Evolutionary conservation across 1,139 yeast species (phyloP), one percentile per base, ranked within the genome.

Genomic region (Lodderomyces margitis): DNA sequence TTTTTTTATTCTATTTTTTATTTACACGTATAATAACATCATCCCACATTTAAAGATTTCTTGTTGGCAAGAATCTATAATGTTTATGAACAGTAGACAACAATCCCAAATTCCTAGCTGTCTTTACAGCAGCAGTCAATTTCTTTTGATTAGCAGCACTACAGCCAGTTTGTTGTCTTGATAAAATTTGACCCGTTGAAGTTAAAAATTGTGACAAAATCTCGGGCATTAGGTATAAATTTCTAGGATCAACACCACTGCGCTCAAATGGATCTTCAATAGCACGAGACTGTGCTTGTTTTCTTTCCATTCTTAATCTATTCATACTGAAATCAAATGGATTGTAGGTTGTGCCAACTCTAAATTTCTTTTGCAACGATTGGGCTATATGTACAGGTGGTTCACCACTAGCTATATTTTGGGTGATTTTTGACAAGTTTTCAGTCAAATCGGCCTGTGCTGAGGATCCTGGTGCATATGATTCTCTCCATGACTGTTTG

Each of bases 311-410:
- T 53, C 62, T 64, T 32, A 76, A 54, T 48, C 75, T 77, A 37
- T 80, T 78, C 55, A 76, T 61, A 34, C 87, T 79, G 50, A 84
- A 83, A 61, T 84, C 91, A 64, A 83, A 84, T 39, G 94, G 91
- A 51, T 83, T 87, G 55, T 84, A 83, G 2, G 75, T 70, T 2
- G 71, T 65, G 25, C 75, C 76, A 4, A 59, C 56, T 10, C 57
- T 58, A 53, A 80, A 77, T 38, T 58, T 61, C 47, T 65, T 71
- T 28, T 70, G 61, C 50, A 74, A 69, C 23, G 39, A 28, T 12
- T 45, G 43, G 33, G 53, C 53, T 17, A 64, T 54, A 20, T 53
- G 50, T 16, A 61, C 47, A 8, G 68, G 66, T 31, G 46, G 45
- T 16, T 37, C 47, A 52, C 66, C 58, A 14, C 62, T 66, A 11